A percentile compares a stretch with the other conserved stretches of the same genome.
phyloP scores from a whole-genome alignment of 192 early-diverging fungal species.

The Rhizophagus sp. region DNA sequence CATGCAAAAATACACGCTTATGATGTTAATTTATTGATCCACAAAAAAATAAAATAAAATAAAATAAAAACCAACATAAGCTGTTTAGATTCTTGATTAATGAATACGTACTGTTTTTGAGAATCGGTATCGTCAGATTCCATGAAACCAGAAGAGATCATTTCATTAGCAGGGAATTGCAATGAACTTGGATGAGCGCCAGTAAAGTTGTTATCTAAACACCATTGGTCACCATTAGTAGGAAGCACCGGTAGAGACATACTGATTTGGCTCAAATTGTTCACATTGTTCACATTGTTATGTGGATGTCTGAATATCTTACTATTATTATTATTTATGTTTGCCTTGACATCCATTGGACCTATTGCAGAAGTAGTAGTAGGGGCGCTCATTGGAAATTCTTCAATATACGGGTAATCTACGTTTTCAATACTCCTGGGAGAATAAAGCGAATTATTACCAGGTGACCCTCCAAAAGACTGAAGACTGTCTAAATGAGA shows the following conservation, averaged over 20 bases:
- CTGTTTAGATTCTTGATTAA: background rate
- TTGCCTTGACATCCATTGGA: conserved; percentile 15
- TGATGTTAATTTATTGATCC: background rate
- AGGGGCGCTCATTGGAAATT: conserved; percentile 36
- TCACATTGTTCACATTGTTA: background rate
- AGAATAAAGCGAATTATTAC: conserved; percentile 38
- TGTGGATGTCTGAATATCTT: background rate
- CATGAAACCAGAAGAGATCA: background rate
- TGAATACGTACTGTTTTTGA: conserved; percentile 28
- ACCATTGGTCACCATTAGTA: background rate
- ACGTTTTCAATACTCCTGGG: conserved; percentile 33
- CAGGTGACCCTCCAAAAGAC: conserved; percentile 41
- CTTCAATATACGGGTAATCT: conserved; percentile 38
- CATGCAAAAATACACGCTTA: background rate
- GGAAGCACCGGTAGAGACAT: background rate
- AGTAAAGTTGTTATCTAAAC: background rate
- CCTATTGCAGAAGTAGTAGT: background rate
- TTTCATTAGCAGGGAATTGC: background rate
- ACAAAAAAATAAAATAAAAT: background rate
- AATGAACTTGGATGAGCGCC: background rate
- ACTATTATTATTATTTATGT: background rate
- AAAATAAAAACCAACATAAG: background rate
- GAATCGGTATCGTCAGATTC: conserved; percentile 3
- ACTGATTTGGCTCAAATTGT: background rate
- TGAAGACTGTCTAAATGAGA: conserved; percentile 7